Evolutionary conservation across 768 basidiomycete species (phyloP), one percentile per base, ranked within the genome.

Genomic region (Lentinula edodes): DNA sequence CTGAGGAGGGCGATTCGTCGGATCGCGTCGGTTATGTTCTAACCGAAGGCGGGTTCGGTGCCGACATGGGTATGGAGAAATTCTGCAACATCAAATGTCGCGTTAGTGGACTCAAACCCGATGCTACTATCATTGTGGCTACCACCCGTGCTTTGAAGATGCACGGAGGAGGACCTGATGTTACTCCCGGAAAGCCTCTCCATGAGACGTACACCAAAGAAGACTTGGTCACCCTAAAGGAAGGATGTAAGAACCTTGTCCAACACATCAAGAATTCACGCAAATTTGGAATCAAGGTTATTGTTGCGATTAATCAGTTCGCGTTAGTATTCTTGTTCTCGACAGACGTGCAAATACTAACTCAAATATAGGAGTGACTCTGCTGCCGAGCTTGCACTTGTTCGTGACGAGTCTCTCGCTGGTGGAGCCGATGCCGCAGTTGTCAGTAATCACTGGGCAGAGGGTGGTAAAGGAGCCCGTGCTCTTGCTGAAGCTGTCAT

Each of bases 21-120:
- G 87, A 88, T 58, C 87, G 88, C 52, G 85, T 89, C 50, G 96
- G 96, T 43, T 99, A 97, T 68, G 96, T 98, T 62, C 85, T 99
- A 66, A 99, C 96, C 34, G 96, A 99, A 76, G 95, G 94, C 69
- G 96, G 96, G 48, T 99, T 98, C 75, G 96, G 96, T 61, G 95
- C 96, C 20, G 96, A 99, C 73, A 99, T 98, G 87, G 96, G 94
- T 42, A 93, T 95, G 93, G 93, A 95, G 76, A 97, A 99, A 75
- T 99, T 98, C 83, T 98, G 93, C 82, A 98, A 98, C 76, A 98
- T 99, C 82, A 99, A 99, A 75, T 98, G 95, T 74, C 88, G 96
- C 63, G 81, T 90, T 61, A 95, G 92, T 63, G 96, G 95, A 52
- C 83, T 98, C 70, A 89, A 80, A 61, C 97, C 97, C 8, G 93